Conservation (phyloP, 2,329 filamentous ascomycete genomes). For the Fusarium sp. region DNA sequence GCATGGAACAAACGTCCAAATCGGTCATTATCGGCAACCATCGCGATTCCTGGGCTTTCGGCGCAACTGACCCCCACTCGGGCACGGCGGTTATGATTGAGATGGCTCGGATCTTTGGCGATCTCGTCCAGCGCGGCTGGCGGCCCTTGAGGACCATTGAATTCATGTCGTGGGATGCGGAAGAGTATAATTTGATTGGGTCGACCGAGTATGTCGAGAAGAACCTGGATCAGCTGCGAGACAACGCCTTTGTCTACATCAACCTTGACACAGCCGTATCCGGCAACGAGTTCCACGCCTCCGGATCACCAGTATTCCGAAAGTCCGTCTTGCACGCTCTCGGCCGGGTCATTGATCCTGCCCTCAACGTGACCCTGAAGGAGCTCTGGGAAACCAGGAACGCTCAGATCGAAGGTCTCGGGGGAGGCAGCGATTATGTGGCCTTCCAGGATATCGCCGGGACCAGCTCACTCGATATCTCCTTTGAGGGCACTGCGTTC, state of each 20-base stretch:
- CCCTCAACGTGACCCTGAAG: slow-evolving; percentile 79
- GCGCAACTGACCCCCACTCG: slow-evolving; percentile 87
- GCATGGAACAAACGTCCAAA: slow-evolving; percentile 87
- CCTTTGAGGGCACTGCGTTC: slow-evolving; percentile 77
- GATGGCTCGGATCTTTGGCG: slow-evolving; percentile 86
- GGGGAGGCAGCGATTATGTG: slow-evolving; percentile 85
- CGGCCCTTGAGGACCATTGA: slow-evolving; percentile 93
- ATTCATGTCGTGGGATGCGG: slow-evolving; percentile 97
- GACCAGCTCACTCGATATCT: slow-evolving; percentile 88
- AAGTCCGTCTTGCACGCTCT: slow-evolving; percentile 81
- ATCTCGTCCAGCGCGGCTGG: slow-evolving; percentile 85
- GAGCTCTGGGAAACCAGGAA: slow-evolving; percentile 81
- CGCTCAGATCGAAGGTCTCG: slow-evolving; percentile 77
- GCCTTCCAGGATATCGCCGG: slow-evolving; percentile 94
- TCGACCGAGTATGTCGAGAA: slow-evolving; percentile 96
- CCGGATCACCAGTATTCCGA: slow-evolving; percentile 85
- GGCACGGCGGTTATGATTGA: slow-evolving; percentile 95
- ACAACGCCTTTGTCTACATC: slow-evolving; percentile 87
- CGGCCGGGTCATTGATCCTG: slow-evolving; percentile 81
- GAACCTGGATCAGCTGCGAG: slow-evolving; percentile 79
- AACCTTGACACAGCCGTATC: slow-evolving; percentile 90
- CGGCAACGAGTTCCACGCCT: slow-evolving; percentile 81
- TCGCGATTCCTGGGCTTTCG: slow-evolving; percentile 93
- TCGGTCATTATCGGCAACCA: slow-evolving; percentile 93
- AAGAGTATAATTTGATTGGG: slow-evolving; percentile 93